A percentile compares a stretch with the other conserved stretches of the same genome.
Evolutionary conservation across 805 yeast species (phyloP).

Genomic region (Myxozyma vanderwaltii): DNA sequence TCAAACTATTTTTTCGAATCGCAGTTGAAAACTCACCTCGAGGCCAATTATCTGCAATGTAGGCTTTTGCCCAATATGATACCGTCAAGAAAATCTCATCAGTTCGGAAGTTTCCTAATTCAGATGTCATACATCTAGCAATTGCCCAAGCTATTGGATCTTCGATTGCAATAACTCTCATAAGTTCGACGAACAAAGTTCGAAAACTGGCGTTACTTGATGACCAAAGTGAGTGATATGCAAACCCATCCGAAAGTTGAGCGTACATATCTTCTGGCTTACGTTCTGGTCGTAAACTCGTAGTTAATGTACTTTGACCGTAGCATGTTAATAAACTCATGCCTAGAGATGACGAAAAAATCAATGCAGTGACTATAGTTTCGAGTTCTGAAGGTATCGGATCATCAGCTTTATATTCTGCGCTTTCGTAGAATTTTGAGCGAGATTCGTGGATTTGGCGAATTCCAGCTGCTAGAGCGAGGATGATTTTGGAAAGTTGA

Average conservation of each 20-base stretch:
- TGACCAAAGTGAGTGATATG: constrained; percentile 19
- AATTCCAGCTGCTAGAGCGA: constrained; percentile 15
- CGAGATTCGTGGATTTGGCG: not conserved
- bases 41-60: constrained; percentile 19
- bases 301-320: constrained; percentile 1
- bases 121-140: not conserved
- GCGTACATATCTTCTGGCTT: not conserved
- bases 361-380: not conserved
- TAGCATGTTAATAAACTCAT: not conserved
- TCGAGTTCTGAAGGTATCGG: not conserved
- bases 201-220: constrained; percentile 19
- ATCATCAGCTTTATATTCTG: not conserved
- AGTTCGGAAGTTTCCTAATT: not conserved
- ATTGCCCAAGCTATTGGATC: not conserved
- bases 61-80: constrained; percentile 17
- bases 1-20: not conserved
- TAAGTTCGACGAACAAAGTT: constrained; percentile 9
- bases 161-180: not conserved
- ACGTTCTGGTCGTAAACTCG: not conserved
- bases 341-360: not conserved
- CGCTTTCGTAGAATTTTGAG: not conserved
- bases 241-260: constrained; percentile 2
- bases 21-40: constrained; percentile 10
- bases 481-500: constrained; percentile 6
- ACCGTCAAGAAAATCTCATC: constrained; percentile 3